Conservation (phyloP, 371 early-diverging fungal species). For the Rhizopus microsporus region DNA sequence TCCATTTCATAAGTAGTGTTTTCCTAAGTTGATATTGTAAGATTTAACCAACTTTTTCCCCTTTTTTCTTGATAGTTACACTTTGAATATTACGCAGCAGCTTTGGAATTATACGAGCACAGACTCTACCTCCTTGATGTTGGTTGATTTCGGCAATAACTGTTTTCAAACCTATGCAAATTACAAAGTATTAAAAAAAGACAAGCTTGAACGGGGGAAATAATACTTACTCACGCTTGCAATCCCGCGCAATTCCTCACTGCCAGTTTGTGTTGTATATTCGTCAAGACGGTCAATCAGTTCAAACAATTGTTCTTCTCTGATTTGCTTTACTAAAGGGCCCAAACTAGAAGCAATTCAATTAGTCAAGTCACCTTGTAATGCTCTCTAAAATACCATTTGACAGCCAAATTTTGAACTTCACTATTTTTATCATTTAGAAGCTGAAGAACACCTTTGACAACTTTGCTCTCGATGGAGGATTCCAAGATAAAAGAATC, state of each 20-base stretch:
- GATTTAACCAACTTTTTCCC: no score
- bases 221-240: slow-evolving; percentile 67
- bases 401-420: slow-evolving; percentile 92
- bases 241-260: slow-evolving; percentile 74
- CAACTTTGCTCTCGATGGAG: slow-evolving; percentile 64
- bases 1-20: slow-evolving; percentile 70
- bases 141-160: slow-evolving; percentile 69
- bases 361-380: background rate
- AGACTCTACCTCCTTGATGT: slow-evolving; percentile 51
- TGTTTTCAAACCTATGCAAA: slow-evolving; percentile 65
- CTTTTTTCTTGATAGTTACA: slow-evolving; percentile 33
- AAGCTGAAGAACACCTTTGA: slow-evolving; percentile 69
- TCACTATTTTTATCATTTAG: slow-evolving; percentile 88
- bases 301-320: slow-evolving; percentile 65
- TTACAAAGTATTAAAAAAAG: background rate
- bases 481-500: slow-evolving; percentile 63
- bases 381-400: slow-evolving; percentile 59
- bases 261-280: slow-evolving; percentile 51
- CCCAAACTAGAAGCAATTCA: slow-evolving; percentile 55
- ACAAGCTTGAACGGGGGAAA: background rate
- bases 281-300: slow-evolving; percentile 71
- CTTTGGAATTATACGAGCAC: slow-evolving; percentile 64
- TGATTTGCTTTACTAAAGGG: slow-evolving; percentile 74
- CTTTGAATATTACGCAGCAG: slow-evolving; percentile 59
- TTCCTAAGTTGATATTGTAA: slow-evolving; percentile 20